A percentile compares a stretch with the other conserved stretches of the same genome.
Evolutionary conservation across 2,329 filamentous ascomycete genomes (phyloP).

Genomic region (Coniella lustricola): DNA sequence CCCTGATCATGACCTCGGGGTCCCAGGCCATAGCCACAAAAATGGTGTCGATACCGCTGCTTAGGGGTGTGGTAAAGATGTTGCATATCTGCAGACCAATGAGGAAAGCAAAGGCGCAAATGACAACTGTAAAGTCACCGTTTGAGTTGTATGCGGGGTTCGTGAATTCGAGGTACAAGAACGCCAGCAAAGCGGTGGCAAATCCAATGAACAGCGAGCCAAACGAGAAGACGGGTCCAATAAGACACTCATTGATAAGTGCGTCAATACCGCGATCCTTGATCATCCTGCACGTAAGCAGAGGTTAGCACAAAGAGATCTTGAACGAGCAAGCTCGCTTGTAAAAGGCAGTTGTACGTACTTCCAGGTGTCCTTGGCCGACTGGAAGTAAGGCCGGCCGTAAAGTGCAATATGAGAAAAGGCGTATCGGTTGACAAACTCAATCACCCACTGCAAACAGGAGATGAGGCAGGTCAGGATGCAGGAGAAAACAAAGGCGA

Average conservation of each 20-base stretch:
- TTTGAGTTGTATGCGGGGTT: conserved; percentile 67
- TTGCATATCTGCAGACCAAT: conserved; percentile 87
- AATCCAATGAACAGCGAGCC: conserved; percentile 80
- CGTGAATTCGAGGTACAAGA: conserved; percentile 80
- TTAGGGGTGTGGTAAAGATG: conserved; percentile 81
- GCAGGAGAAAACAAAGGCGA: conserved; percentile 63
- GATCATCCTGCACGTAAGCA: conserved; percentile 55
- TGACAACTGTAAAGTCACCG: conserved; percentile 64
- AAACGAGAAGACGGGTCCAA: conserved; percentile 67
- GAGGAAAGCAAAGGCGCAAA: conserved; percentile 80
- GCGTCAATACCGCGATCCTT: conserved; percentile 87
- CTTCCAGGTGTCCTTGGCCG: conserved; percentile 82
- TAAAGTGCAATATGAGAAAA: conserved; percentile 92
- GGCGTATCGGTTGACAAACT: conserved; percentile 87
- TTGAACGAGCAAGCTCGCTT: no score
- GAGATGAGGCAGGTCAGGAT: conserved; percentile 69
- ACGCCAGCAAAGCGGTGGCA: conserved; percentile 71
- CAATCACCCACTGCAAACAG: conserved; percentile 75
- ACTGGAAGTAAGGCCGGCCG: conserved; percentile 77
- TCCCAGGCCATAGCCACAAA: conserved; percentile 73
- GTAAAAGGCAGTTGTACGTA: conserved; percentile 27
- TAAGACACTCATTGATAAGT: conserved; percentile 80
- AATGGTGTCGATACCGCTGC: conserved; percentile 84
- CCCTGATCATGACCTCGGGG: conserved; percentile 65
- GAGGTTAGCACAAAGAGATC: neutral